Evolutionary conservation across 2,329 filamentous ascomycete species (phyloP), one percentile per base, ranked within the genome.

Genomic region (Alternaria panax): DNA sequence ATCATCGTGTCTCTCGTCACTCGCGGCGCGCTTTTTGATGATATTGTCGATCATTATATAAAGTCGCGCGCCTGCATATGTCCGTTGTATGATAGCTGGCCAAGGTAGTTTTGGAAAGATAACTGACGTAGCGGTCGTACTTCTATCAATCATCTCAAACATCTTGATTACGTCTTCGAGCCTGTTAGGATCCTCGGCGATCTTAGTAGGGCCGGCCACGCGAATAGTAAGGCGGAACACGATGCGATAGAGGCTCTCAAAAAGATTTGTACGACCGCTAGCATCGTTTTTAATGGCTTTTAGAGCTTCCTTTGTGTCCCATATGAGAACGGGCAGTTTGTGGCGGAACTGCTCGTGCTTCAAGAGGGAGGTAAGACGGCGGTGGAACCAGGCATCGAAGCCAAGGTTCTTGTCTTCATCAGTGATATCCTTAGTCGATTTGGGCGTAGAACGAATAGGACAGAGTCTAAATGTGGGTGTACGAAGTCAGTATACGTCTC

Each of bases 211-310:
- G 7, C 83, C 85, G 1, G 87, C 78, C 5, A 81, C 84, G 12
- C 86, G 81, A 76, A 87, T 86, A 4, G 84, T 87, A n/a, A 88
- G 78, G 66, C 82, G 80, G 71, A 84, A 88, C 1, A 87, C 79
- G 54, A 85, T 76, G 6, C 77, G 71, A 67, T 86, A 86, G 46
- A 87, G 76, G 67, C 79, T 79, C 34, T 85, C 79, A 65, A 87
- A 87, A 0, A 85, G 85, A 61, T 87, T 80, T 7, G 83, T 82
- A 5, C 80, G 70, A 8, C 75, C 76, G 7, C 64, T 66, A 5
- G 73, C 65, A 30, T 75, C 68, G 3, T 68, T 67, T 5, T 70
- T 73, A 8, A 85, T 75, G 4, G 60, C 63, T 12, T 81, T 75
- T 18, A 84, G 72, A 0, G 74, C 72, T 5, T 66, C 78, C 70